A percentile compares a stretch with the other conserved stretches of the same genome.
These are phyloP conservation scores for Coriaria nepalensis DNA, from an alignment of 306 rosid genomes.

Conservation along the genomic window DNA sequence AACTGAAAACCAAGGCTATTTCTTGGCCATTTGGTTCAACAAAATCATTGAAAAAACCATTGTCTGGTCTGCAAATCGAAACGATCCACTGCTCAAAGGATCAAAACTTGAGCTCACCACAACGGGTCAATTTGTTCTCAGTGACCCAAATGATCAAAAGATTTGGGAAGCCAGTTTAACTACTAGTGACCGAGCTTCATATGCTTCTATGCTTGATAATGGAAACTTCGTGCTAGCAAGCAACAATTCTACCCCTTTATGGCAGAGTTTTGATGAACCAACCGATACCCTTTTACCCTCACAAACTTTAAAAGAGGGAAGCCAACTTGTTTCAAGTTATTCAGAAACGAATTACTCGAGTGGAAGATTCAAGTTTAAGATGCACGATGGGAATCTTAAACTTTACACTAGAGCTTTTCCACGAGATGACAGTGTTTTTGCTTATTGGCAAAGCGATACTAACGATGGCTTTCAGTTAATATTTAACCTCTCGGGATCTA, in stretches of 20 bases:
- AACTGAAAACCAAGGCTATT: conserved; percentile 8
- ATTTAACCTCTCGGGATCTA: conserved; percentile 29
- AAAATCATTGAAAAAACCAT: conserved; percentile 22
- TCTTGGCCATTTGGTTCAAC: conserved; percentile 34
- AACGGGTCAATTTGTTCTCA: conserved; percentile 13
- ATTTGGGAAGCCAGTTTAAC: conserved; percentile 1
- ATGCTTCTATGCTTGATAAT: conserved; percentile 30
- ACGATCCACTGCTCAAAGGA: conserved; percentile 12
- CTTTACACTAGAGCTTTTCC: conserved; percentile 32
- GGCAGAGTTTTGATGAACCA: no score
- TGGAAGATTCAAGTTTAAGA: conserved; percentile 30
- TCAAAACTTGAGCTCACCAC: conserved; percentile 21
- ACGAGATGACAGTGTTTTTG: not conserved
- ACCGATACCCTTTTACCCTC: no score
- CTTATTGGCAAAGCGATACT: conserved; percentile 9
- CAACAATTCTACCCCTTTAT: not conserved
- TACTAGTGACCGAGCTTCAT: conserved; percentile 9
- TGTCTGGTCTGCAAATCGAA: no score
- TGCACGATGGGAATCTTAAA: conserved; percentile 11
- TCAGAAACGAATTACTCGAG: no score
- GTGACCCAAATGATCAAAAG: conserved; percentile 14
- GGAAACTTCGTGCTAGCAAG: conserved; percentile 37
- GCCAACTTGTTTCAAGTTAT: no score
- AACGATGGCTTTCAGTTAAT: conserved; percentile 4
- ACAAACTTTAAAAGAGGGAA: no score